Evolutionary conservation across 257 asterid species (phyloP), one percentile per base, ranked within the genome.

Genomic region (Jaltomata sinuosa): DNA sequence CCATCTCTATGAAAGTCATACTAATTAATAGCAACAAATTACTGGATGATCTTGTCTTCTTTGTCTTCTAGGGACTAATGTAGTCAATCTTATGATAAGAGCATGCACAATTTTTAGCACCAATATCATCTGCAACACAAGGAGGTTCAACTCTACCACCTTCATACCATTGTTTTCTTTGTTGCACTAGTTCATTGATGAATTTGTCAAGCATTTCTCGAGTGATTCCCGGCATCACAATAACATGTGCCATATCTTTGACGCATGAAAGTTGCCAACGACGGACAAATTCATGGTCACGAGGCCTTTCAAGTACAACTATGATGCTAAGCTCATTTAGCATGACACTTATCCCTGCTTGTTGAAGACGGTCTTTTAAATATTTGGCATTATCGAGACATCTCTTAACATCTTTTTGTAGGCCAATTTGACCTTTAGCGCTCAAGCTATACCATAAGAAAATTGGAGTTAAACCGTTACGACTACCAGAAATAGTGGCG

Each of bases 401-500:
- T 54, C 52, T 84, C 14, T 53, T 47, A 3, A 85, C 82, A 19
- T 87, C 86, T 0, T 42, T 53, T 53, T 65, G 36, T 1, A 87
- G 52, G 38, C 87, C 86, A 15, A 21, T 36, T 14, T 64, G 45
- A 16, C 84, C 87, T 65, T 87, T 87, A 4, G 27, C 18, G 11
- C 84, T 84, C 76, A 87, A 21, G 21, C 82, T 84, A 59, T 87
- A 84, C 87, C 87, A 87, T 0, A 87, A 27, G 25, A 87, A 87
- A 11, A 87, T 84, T 34, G 87, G 84, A 53, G 87, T 15, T 40
- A 79, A 84, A 3, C 89, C 87, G 3, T 84, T 87, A 8, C 89
- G 83, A 52, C 89, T 87, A 5, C 86, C 89, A 16, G 84, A 84
- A 45, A 87, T 84, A 1, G 89, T 87, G 47, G 87, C 87, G 9